phyloP scores from a whole-genome alignment of 2,329 filamentous ascomycete species.

The Pestalotiopsis fici region DNA sequence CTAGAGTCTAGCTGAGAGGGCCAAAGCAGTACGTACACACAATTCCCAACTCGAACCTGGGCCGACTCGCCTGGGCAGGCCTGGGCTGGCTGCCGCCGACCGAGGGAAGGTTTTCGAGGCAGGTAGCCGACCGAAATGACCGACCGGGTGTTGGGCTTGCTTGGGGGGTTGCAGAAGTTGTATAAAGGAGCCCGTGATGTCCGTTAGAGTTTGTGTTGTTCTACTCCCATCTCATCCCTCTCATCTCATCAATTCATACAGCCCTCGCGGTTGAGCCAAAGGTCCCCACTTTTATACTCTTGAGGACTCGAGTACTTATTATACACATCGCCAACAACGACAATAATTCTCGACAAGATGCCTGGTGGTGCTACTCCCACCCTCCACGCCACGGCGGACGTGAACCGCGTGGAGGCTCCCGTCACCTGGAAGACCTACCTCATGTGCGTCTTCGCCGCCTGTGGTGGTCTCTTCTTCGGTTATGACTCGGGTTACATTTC shows the following conservation, averaged over 20 bases:
- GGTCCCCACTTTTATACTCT: constrained; percentile 8
- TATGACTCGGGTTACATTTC: constrained; percentile 68
- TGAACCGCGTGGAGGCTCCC: constrained; percentile 65
- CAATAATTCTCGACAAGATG: constrained; percentile 1
- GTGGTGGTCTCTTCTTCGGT: constrained; percentile 76
- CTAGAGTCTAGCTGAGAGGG: neutral
- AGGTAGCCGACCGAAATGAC: neutral
- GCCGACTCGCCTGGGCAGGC: neutral
- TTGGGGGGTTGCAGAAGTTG: too few relatives aligned
- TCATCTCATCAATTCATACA: neutral
- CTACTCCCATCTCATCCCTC: neutral
- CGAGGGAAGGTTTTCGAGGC: neutral
- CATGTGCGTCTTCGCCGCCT: constrained; percentile 70
- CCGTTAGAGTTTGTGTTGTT: neutral
- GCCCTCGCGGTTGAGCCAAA: neutral
- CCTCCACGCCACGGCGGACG: constrained; percentile 45
- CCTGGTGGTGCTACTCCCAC: constrained; percentile 8
- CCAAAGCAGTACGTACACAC: neutral
- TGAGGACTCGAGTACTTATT: neutral
- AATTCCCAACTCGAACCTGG: neutral
- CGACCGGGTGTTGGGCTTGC: neutral
- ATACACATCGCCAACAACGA: neutral
- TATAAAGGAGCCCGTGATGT: constrained; percentile 6
- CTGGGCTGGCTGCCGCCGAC: neutral
- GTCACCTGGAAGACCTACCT: constrained; percentile 70